A percentile compares a stretch with the other conserved stretches of the same genome.
Evolutionary conservation across 169 alveolate species (phyloP).

Genomic region (Theileria sp.): DNA sequence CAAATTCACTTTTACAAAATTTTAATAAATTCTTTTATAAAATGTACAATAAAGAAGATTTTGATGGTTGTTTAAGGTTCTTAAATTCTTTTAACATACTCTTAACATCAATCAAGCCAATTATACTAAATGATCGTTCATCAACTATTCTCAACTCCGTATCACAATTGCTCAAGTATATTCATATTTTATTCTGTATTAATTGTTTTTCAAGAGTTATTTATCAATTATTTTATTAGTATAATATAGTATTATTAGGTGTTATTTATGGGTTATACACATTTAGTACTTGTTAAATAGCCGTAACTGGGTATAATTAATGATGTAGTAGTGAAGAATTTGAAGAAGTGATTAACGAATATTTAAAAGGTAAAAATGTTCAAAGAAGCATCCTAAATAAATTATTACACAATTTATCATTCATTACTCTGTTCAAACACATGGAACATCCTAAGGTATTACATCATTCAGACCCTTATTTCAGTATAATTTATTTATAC

Average conservation of each 20-base stretch:
- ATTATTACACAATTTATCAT: not conserved
- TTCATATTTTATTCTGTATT: not conserved
- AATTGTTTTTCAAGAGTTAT: too few relatives aligned
- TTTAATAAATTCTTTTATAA: not conserved
- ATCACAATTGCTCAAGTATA: not conserved
- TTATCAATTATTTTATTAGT: too few relatives aligned
- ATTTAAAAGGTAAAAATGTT: not conserved
- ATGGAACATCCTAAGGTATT: not conserved
- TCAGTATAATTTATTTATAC: too few relatives aligned
- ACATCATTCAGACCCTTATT: not conserved
- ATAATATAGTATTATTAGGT: too few relatives aligned
- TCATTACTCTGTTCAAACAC: not conserved
- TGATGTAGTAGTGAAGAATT: not conserved
- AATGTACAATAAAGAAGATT: not conserved
- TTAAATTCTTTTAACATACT: not conserved
- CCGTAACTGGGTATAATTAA: not conserved
- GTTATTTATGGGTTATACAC: not conserved
- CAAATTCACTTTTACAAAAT: not conserved
- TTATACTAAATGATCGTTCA: not conserved
- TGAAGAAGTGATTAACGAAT: not conserved
- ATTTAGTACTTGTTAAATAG: too few relatives aligned
- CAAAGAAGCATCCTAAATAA: too few relatives aligned
- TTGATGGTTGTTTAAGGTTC: not conserved
- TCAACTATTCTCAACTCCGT: not conserved
- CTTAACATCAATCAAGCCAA: not conserved